These are phyloP conservation scores for Globisporangium uncinulatum DNA, from an alignment of 352 stramenopile genomes.

Conservation along the genomic window DNA sequence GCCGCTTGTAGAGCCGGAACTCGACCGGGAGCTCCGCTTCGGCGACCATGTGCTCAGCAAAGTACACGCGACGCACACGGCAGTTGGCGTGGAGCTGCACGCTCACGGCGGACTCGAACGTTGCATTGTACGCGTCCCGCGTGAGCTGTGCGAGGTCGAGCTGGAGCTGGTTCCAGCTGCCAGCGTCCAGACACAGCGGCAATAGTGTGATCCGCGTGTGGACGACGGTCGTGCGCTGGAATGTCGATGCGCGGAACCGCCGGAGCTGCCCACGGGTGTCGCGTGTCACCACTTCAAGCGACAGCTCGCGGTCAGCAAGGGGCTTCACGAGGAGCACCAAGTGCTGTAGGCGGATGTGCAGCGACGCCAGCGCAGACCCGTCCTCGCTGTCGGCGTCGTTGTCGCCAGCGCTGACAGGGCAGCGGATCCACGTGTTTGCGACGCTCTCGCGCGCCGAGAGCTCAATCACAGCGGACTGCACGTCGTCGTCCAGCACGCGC, in stretches of 20 bases:
- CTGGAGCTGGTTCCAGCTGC: constrained; percentile 58
- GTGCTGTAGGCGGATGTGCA: constrained; percentile 45
- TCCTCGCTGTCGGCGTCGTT: background rate
- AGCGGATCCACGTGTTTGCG: constrained; percentile 40
- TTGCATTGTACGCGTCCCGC: constrained; percentile 32
- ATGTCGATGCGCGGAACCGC: constrained; percentile 44
- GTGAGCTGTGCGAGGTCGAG: constrained; percentile 39
- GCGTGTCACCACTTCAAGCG: constrained; percentile 36
- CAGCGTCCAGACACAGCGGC: constrained; percentile 32
- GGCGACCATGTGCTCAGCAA: constrained; percentile 35
- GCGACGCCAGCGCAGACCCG: constrained; percentile 11
- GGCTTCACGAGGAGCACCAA: constrained; percentile 46
- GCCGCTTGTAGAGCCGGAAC: constrained; percentile 45
- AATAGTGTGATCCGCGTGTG: constrained; percentile 32
- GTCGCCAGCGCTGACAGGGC: constrained; percentile 17
- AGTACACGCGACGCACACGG: constrained; percentile 52
- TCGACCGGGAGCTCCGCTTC: constrained; percentile 37
- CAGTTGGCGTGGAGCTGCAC: constrained; percentile 53
- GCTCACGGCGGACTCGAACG: constrained; percentile 33
- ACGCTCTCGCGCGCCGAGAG: constrained; percentile 26
- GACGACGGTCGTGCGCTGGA: constrained; percentile 34
- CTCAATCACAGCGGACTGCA: constrained; percentile 57
- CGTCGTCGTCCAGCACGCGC: constrained; percentile 46
- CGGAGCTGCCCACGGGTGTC: constrained; percentile 27
- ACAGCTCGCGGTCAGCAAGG: constrained; percentile 28